Evolutionary conservation across 257 asterid species (phyloP).

Genomic region (Solanum chiquidenum): DNA sequence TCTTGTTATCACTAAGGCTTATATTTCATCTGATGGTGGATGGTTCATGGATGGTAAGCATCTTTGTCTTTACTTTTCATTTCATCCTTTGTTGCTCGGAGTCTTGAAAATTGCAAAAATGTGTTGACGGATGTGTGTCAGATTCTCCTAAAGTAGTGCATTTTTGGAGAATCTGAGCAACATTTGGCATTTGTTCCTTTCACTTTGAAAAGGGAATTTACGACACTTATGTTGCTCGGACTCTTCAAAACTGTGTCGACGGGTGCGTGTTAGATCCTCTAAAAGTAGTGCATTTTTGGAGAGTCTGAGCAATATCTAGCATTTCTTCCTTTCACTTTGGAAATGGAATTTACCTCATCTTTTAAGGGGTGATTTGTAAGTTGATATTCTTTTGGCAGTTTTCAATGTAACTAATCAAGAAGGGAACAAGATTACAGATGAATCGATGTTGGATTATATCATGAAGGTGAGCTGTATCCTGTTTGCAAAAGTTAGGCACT

Average conservation of each 20-base stretch:
- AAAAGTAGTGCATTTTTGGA: not conserved
- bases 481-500: not conserved
- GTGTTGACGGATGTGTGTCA: not conserved
- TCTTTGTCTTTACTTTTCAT: not conserved
- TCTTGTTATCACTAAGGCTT: constrained; percentile 13
- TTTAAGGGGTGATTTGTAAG: not conserved
- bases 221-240: not conserved
- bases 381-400: constrained; percentile 2
- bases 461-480: constrained; percentile 6
- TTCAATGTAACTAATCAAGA: constrained; percentile 23
- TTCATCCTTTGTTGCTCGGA: not conserved
- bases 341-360: not conserved
- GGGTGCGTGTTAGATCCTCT: too few species aligned
- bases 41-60: constrained; percentile 25
- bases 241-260: not conserved
- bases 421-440: constrained; percentile 14
- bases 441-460: constrained; percentile 7
- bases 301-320: not conserved
- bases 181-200: not conserved
- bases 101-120: not conserved
- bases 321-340: not conserved
- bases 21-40: constrained; percentile 19
- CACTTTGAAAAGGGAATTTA: not conserved
- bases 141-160: not conserved
- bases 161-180: not conserved